Evolutionary conservation across 306 rosid species (phyloP).

Genomic region (Vigna hirtella): DNA sequence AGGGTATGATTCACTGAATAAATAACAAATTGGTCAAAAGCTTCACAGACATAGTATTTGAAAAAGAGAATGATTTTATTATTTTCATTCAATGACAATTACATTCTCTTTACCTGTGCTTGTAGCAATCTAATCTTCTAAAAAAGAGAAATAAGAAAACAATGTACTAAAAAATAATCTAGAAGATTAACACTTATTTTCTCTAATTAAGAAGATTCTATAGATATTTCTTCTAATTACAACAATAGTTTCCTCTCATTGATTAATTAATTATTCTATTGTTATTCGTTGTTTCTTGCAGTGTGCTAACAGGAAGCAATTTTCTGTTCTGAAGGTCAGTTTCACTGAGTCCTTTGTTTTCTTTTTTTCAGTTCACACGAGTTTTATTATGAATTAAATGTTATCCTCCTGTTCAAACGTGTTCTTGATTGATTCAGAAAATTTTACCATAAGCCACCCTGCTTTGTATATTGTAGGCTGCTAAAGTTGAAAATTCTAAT

Average conservation of each 20-base stretch:
- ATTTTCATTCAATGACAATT: too few species aligned
- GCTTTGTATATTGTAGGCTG: conserved; percentile 55
- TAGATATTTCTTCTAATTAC: too few species aligned
- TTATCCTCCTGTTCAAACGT: conserved; percentile 20
- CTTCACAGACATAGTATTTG: neutral
- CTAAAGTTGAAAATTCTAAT: conserved; percentile 58
- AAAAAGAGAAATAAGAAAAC: too few species aligned
- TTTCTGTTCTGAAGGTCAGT: conserved; percentile 51
- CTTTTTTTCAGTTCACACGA: too few species aligned
- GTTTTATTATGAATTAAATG: too few species aligned
- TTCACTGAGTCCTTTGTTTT: conserved; percentile 1
- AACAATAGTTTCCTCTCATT: neutral
- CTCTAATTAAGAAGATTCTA: too few species aligned
- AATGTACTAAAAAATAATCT: too few species aligned
- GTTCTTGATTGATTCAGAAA: neutral
- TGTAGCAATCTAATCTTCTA: too few species aligned
- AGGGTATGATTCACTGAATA: neutral
- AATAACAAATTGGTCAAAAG: conserved; percentile 20
- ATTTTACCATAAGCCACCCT: conserved; percentile 1
- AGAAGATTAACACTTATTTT: too few species aligned
- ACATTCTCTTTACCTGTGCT: too few species aligned
- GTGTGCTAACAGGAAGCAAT: conserved; percentile 62
- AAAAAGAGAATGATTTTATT: too few species aligned
- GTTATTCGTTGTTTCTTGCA: conserved; percentile 50
- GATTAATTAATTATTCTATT: conserved; percentile 14